Evolutionary conservation across 331 rosid genomes (phyloP).

Genomic region (Pyracantha coccinea): DNA sequence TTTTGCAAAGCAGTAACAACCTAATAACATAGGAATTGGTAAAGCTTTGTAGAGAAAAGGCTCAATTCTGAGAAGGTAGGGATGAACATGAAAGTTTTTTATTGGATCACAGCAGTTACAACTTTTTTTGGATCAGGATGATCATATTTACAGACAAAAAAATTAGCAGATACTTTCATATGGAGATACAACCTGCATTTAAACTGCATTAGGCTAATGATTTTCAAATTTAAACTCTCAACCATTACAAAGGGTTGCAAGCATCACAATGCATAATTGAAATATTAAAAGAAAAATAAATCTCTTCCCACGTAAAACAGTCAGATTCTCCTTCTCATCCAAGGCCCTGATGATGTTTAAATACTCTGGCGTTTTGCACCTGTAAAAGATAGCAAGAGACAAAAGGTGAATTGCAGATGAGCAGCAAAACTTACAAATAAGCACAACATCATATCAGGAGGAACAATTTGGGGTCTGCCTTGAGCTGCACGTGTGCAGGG

Average conservation of each 20-base stretch:
- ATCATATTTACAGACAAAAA: too few relatives aligned
- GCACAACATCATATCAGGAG: not conserved
- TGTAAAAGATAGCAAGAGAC: constrained; percentile 23
- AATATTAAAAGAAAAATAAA: not conserved
- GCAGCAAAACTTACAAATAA: constrained; percentile 6
- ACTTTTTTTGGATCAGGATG: too few relatives aligned
- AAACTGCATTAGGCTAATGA: constrained; percentile 9
- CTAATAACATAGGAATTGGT: too few relatives aligned
- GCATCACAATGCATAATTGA: constrained; percentile 8
- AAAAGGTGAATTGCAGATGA: constrained; percentile 7
- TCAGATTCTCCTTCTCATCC: constrained; percentile 82
- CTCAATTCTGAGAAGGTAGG: too few relatives aligned
- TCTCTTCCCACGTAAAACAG: constrained; percentile 56
- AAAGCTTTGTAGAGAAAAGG: too few relatives aligned
- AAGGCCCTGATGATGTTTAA: constrained; percentile 77
- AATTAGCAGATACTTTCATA: too few relatives aligned
- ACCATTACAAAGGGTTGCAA: not conserved
- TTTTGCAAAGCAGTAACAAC: too few relatives aligned
- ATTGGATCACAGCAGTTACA: too few relatives aligned
- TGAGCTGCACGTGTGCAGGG: not conserved
- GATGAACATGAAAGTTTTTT: too few relatives aligned
- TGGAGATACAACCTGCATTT: not conserved
- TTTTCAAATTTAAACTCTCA: not conserved
- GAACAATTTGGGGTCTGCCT: not conserved
- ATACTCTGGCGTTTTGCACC: constrained; percentile 97